Base-by-base conservation (phyloP, 768 basidiomycete genomes). In the Termitomyces sp. region DNA sequence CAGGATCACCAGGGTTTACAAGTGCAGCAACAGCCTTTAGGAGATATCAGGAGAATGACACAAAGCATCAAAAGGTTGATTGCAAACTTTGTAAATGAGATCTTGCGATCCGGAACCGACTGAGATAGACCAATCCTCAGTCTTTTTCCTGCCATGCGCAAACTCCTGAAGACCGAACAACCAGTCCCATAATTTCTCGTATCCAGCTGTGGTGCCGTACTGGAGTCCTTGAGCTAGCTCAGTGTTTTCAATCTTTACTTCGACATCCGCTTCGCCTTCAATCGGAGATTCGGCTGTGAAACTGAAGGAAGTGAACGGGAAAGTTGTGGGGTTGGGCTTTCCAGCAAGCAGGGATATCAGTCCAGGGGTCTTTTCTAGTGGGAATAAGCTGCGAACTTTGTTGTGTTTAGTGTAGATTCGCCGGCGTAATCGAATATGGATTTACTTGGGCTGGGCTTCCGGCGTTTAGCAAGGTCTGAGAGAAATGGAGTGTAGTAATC, bases 81-180 rank as follows among this genome's bases (percentile, higher is more conserved):
- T n/a, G 22, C 55, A 22, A 43, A 14, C 82, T 82, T 66, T 98
- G 94, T 51, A 78, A 51, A 98, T 82, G 62, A 93, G 68, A 75
- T 97, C 94, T 72, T 97, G 95, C 45, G 90, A 91, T 12, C 95
- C 95, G 42, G 80, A 78, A 1, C 94, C 93, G 10, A 97, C 74
- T 43, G 83, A 85, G 10, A 94, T 69, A 44, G 76, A 75, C 94
- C 94, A 98, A 7, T 84, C 86, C 63, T 82, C 84, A 2, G 76
- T 79, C 44, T 65, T 68, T 50, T 76, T 75, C 46, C 92, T 77
- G 4, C 81, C 82, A 65, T 98, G 95, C 42, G 77, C 76, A 10
- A 69, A 66, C 62, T 82, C 84, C 69, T 97, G 93, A 54, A 98
- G 72, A 5, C 82, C 83, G 49, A 77, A 70, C 14, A 93, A 66